A percentile compares a stretch with the other conserved stretches of the same genome.
Evolutionary conservation across 345 rosid genomes (phyloP).

Genomic region (Nephelium lappaceum): DNA sequence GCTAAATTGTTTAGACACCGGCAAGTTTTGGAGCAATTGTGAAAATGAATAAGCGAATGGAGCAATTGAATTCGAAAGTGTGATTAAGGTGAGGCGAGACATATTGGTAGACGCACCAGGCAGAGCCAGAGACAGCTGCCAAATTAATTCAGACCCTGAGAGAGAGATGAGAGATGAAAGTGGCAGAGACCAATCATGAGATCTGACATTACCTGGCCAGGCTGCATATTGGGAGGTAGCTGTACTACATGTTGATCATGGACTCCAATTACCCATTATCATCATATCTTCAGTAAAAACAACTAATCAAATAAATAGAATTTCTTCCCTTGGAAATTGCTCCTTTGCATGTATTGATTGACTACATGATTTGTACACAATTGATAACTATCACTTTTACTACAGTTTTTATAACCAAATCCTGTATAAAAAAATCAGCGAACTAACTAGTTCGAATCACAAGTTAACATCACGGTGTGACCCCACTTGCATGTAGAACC

Average conservation of each 20-base stretch:
- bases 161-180: not conserved
- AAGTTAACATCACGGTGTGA: not conserved
- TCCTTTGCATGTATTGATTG: not conserved
- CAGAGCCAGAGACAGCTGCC: slow-evolving; percentile 17
- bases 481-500: not conserved
- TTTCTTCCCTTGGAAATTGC: slow-evolving; percentile 15
- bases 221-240: slow-evolving; percentile 32
- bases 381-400: too few species aligned
- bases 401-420: too few species aligned
- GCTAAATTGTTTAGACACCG: too few species aligned
- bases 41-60: not conserved
- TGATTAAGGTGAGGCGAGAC: not conserved
- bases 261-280: too few species aligned
- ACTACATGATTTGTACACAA: not conserved
- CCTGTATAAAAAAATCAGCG: too few species aligned
- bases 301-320: not conserved
- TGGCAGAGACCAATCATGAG: slow-evolving; percentile 29
- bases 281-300: not conserved
- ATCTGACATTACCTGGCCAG: slow-evolving; percentile 19
- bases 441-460: not conserved
- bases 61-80: not conserved
- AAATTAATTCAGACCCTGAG: slow-evolving; percentile 1
- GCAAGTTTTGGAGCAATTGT: too few species aligned
- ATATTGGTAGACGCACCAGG: slow-evolving; percentile 13
- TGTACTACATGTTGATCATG: slow-evolving; percentile 18